Evolutionary conservation across 2,329 filamentous ascomycete genomes (phyloP), one percentile per base, ranked within the genome.

Genomic region (Septoria petroselini): DNA sequence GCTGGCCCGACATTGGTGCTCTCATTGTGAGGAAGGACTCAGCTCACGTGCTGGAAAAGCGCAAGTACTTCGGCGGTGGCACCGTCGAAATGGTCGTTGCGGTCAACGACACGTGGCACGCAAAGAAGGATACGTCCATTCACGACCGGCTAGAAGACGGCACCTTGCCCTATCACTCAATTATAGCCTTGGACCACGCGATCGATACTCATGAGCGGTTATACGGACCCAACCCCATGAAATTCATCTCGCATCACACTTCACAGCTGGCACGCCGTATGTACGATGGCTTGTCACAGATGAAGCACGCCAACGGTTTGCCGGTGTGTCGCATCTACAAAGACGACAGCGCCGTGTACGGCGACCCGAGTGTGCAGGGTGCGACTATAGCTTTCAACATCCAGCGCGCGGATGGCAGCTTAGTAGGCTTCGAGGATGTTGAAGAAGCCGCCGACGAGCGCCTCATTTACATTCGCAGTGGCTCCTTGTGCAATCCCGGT

Each of bases 31-130:
- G 80, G 14, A 74, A 73, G 57, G 70, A 73, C 8, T 79, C 82
- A 1, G 76, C 76, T 0, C 73, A 81, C 53, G 73, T 82, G 44
- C 73, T 79, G 35, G 75, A 72, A 43, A 70, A 73, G 47, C 72
- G 80, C 33, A 76, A 73, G 53, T 87, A 84, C 62, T 86, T 87
- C 60, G 84, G 82, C 15, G 84, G 84, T 21, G 84, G 83, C 7
- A 86, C 84, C 1, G 79, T 83, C 30, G 76, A 78, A 42, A 80
- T 82, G 74, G 76, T 83, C 19, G 75, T 77, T 4, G 71, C 75
- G 15, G 65, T 77, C 34, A 73, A 73, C 12, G 67, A 71, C n/a
- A 68, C 70, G 3, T 84, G 74, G 79, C 78, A 78, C 62, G 74
- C 72, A 25, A 79, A 72, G 55, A 83, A 77, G 47, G 58, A 71